Percentiles rank a stretch among this genome's conserved stretches.
phyloP scores from a whole-genome alignment of 352 stramenopile species.

The Phytophthora lateralis region DNA sequence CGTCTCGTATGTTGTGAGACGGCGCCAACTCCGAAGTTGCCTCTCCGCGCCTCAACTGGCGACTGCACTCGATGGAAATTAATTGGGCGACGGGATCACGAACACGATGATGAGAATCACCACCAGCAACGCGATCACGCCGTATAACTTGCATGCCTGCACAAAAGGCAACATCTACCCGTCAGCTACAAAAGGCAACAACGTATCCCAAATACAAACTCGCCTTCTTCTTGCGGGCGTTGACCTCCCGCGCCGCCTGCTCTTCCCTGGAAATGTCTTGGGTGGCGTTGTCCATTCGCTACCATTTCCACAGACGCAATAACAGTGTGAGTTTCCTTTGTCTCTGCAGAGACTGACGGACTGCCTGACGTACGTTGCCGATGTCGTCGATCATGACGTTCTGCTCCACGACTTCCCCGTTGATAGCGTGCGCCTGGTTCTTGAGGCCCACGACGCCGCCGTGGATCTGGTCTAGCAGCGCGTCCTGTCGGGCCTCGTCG shows the following conservation, averaged over 20 bases:
- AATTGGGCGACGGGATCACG: slow-evolving; percentile 46
- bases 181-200: background rate
- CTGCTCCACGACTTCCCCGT: slow-evolving; percentile 83
- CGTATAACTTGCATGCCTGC: slow-evolving; percentile 76
- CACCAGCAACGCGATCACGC: slow-evolving; percentile 65
- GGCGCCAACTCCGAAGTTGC: background rate
- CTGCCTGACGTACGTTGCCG: slow-evolving; percentile 50
- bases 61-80: slow-evolving; percentile 9
- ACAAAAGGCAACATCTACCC: slow-evolving; percentile 7
- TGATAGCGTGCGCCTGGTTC: slow-evolving; percentile 85
- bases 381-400: slow-evolving; percentile 87
- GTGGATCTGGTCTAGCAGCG: slow-evolving; percentile 79
- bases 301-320: slow-evolving; percentile 1
- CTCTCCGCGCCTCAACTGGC: background rate
- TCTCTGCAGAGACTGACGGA: background rate
- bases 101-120: slow-evolving; percentile 68
- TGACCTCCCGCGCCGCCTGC: slow-evolving; percentile 60
- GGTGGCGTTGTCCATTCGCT: slow-evolving; percentile 74
- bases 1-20: slow-evolving; percentile 4
- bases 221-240: slow-evolving; percentile 75
- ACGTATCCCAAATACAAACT: slow-evolving; percentile 10
- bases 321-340: slow-evolving; percentile 16
- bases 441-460: slow-evolving; percentile 77
- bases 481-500: slow-evolving; percentile 70
- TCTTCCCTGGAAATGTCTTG: slow-evolving; percentile 69